Base-by-base conservation (phyloP, 1,284 basidiomycete genomes). In the Cutaneotrichosporon sp. region DNA sequence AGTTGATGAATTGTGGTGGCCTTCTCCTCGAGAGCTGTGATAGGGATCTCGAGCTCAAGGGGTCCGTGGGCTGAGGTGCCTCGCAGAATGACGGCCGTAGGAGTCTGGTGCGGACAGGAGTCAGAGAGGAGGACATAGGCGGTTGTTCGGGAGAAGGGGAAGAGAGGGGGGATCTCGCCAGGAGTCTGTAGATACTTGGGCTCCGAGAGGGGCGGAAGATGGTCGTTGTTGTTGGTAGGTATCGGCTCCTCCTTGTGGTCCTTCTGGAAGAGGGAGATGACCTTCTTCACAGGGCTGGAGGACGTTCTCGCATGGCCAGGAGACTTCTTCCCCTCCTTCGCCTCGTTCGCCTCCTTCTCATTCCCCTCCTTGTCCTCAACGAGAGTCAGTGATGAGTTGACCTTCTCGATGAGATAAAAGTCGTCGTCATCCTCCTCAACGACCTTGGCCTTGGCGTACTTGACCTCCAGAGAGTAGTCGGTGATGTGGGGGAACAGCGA, bases 111-210 rank as follows among this genome's bases (percentile, higher is more conserved):
- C 2, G 50, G 32, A 2, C 32, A 12, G 3, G 19, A 1, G 65
- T 65, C 1, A 79, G 81, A n/a, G 6, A 78, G 63, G 26, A 84
- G 77, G 0, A 76, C 77, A 44, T 76, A 81, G 16, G 79, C 74
- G 1, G 73, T 76, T 1, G 53, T 50, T 29, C 57, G 57, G 20
- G 34, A 52, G 50, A 52, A 52, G 2, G 57, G 57, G 39, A 50
- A 55, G 9, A 59, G 47, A 1, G 52, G 11, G 0, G 57, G 57
- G n/a, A 55, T 52, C 5, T 35, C 9, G 22, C n/a, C 11, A 3
- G 57, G 57, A 1, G 50, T 71, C 3, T 66, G 66, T 31, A 83
- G 70, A 0, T 52, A 46, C 11, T 72, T 62, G 1, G 81, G 82
- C 0, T 71, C 69, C 57, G 81, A 79, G 54, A 80, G 79, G 14